A percentile compares a stretch with the other conserved stretches of the same genome.
Conservation (phyloP, 345 rosid species). For the Syzygium jambos region DNA sequence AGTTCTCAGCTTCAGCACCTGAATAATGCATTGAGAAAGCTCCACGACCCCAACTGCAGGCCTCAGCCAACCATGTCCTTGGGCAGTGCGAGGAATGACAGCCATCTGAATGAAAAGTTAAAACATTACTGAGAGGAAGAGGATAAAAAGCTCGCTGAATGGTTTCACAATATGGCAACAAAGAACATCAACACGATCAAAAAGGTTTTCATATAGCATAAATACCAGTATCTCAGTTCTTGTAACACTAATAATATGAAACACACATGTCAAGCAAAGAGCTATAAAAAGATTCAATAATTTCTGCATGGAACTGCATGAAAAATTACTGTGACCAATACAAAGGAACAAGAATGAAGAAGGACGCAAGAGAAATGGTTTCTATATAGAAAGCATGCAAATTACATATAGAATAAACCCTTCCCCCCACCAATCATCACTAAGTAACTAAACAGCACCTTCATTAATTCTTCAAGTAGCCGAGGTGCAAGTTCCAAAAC, state of each 20-base stretch:
- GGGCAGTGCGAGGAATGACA: conserved; percentile 72
- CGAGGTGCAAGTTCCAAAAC: conserved; percentile 94
- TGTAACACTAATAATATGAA: neutral
- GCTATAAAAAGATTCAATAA: neutral
- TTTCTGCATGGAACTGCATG: neutral
- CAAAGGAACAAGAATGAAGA: neutral
- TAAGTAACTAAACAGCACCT: conserved; percentile 35
- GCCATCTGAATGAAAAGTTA: conserved; percentile 63
- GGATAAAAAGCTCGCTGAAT: neutral
- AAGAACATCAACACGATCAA: neutral
- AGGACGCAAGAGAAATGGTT: neutral
- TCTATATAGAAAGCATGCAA: neutral
- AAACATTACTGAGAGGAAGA: neutral
- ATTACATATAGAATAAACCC: neutral
- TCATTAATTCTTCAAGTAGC: conserved; percentile 89
- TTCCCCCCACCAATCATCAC: neutral
- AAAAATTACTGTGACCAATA: neutral
- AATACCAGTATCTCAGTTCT: neutral
- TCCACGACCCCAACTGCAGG: conserved; percentile 94
- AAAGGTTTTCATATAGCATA: neutral
- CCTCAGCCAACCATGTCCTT: conserved; percentile 98
- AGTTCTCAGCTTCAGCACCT: conserved; percentile 37
- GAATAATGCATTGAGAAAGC: conserved; percentile 93
- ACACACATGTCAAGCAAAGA: neutral
- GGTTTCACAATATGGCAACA: neutral